Percentiles rank a stretch among this genome's conserved stretches.
phyloP scores from a whole-genome alignment of 2,329 filamentous ascomycete genomes.

The Calonectria pteridis region DNA sequence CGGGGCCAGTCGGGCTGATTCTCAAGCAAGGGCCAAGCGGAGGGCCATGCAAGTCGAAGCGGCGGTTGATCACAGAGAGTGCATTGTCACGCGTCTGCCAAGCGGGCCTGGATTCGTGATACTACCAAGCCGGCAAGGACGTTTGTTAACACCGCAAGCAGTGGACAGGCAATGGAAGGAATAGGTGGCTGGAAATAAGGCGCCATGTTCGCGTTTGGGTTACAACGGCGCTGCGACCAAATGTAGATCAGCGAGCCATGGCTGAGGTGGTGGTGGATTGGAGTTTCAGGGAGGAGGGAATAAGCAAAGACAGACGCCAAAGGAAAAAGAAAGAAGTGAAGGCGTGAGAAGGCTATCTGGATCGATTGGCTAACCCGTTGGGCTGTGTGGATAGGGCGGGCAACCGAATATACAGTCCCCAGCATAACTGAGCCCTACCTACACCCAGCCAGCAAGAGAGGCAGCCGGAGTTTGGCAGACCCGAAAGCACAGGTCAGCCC shows the following conservation, averaged over 20 bases:
- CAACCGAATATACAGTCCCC: neutral
- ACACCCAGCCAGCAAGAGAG: conserved; percentile 1
- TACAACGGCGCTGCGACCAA: conserved; percentile 24
- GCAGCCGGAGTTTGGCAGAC: neutral
- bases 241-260: conserved; percentile 30
- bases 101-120: conserved; percentile 1
- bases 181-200: conserved; percentile 20
- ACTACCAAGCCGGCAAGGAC: neutral
- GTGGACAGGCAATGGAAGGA: neutral
- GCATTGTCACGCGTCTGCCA: conserved; percentile 18
- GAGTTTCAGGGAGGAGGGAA: conserved; percentile 4
- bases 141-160: neutral
- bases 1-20: conserved; percentile 1
- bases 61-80: conserved; percentile 1
- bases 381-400: neutral
- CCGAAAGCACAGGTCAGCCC: conserved; percentile 8
- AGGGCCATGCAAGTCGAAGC: conserved; percentile 3
- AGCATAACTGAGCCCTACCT: neutral
- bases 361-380: neutral
- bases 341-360: neutral
- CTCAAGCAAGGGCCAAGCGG: conserved; percentile 4
- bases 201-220: conserved; percentile 5
- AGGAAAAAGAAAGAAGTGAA: neutral
- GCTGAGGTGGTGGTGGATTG: neutral
- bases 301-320: neutral